A percentile compares a stretch with the other conserved stretches of the same genome.
Evolutionary conservation across 1,139 yeast species (phyloP).

Genomic region (Saccharomyces hybrid): DNA sequence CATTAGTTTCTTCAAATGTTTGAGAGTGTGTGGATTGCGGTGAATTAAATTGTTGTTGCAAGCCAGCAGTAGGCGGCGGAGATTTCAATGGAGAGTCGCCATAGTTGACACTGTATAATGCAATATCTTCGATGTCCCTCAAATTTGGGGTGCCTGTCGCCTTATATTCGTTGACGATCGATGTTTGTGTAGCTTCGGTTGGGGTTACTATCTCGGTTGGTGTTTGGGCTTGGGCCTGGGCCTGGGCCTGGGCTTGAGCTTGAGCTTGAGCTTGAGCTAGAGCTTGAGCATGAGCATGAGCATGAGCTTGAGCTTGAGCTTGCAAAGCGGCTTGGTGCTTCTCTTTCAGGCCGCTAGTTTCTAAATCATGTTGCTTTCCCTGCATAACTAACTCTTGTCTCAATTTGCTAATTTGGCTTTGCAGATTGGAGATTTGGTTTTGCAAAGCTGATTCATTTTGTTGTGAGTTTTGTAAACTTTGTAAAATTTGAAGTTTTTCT

Average conservation of each 20-base stretch:
- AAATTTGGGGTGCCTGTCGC: slow-evolving; percentile 28
- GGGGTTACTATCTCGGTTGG: not conserved
- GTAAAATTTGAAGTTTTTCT: slow-evolving; percentile 20
- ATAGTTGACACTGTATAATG: slow-evolving; percentile 26
- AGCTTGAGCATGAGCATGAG: too few relatives aligned
- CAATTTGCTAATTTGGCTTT: not conserved
- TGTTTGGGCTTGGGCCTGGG: not conserved
- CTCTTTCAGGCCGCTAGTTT: not conserved
- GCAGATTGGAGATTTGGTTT: not conserved
- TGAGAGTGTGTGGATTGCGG: not conserved
- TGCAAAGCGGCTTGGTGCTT: not conserved
- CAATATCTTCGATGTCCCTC: slow-evolving; percentile 29
- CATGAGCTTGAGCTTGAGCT: not conserved
- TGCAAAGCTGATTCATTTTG: slow-evolving; percentile 3
- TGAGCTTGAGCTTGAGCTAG: too few relatives aligned
- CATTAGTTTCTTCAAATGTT: not conserved
- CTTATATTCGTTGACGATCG: slow-evolving; percentile 8
- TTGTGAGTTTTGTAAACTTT: slow-evolving; percentile 12
- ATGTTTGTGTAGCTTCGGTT: not conserved
- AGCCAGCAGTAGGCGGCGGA: not conserved
- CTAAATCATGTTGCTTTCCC: not conserved
- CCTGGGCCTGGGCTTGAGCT: not conserved
- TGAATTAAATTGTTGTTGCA: not conserved
- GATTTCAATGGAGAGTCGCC: slow-evolving; percentile 22
- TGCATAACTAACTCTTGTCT: not conserved